Conservation (phyloP, 257 asterid species). For the Ballota nigra region DNA sequence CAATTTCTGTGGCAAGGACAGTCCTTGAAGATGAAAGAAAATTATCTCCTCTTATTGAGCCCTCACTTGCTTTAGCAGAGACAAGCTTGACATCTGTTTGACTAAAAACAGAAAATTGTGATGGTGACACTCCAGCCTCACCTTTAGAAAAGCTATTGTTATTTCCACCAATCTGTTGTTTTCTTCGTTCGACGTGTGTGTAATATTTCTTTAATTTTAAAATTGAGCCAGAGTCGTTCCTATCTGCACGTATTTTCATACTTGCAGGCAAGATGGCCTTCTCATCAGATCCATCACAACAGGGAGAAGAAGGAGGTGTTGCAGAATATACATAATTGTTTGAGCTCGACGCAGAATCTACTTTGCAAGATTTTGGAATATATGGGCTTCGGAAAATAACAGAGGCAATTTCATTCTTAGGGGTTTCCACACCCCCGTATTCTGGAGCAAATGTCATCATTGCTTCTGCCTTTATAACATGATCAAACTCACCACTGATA, state of each 20-base stretch:
- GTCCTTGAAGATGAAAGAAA: slow-evolving; percentile 57
- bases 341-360: slow-evolving; percentile 83
- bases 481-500: slow-evolving; percentile 71
- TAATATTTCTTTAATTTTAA: slow-evolving; percentile 60
- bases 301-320: slow-evolving; percentile 82
- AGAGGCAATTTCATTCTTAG: slow-evolving; percentile 58
- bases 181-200: slow-evolving; percentile 69
- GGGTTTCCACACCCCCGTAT: slow-evolving; percentile 89
- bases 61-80: slow-evolving; percentile 42
- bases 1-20: slow-evolving; percentile 82
- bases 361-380: slow-evolving; percentile 78
- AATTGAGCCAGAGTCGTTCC: slow-evolving; percentile 39
- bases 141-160: slow-evolving; percentile 38
- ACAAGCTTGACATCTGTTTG: slow-evolving; percentile 48
- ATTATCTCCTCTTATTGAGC: slow-evolving; percentile 51
- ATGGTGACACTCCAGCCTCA: slow-evolving; percentile 43
- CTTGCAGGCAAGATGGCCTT: slow-evolving; percentile 54
- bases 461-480: slow-evolving; percentile 91
- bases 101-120: slow-evolving; percentile 49
- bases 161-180: slow-evolving; percentile 40
- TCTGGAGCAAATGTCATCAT: slow-evolving; percentile 95
- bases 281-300: slow-evolving; percentile 62
- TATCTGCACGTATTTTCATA: slow-evolving; percentile 47
- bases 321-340: slow-evolving; percentile 87
- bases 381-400: slow-evolving; percentile 85